phyloP scores from a whole-genome alignment of 768 basidiomycete genomes.

The Leccinum subtestaceum region DNA sequence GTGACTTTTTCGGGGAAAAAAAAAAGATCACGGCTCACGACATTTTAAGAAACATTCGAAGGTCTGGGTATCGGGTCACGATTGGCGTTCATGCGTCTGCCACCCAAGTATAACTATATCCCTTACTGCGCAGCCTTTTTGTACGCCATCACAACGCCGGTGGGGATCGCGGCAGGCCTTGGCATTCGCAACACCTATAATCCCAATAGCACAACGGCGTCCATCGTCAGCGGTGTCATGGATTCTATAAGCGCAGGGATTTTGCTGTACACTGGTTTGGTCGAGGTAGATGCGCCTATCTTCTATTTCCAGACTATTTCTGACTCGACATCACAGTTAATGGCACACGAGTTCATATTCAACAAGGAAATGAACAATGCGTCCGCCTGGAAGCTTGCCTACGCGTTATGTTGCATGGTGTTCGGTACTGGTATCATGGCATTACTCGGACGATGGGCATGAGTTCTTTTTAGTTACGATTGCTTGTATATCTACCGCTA shows the following conservation, averaged over 20 bases:
- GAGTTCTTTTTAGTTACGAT: slow-evolving; percentile 15
- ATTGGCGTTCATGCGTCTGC: slow-evolving; percentile 70
- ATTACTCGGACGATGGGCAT: slow-evolving; percentile 88
- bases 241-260: slow-evolving; percentile 88
- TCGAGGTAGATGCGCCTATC: slow-evolving; percentile 51
- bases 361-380: slow-evolving; percentile 81
- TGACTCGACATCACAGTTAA: slow-evolving; percentile 46
- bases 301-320: neutral
- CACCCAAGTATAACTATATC: slow-evolving; percentile 50
- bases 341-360: slow-evolving; percentile 95
- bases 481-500: neutral
- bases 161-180: slow-evolving; percentile 85
- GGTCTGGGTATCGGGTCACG: slow-evolving; percentile 92
- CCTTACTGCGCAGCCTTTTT: slow-evolving; percentile 59
- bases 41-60: slow-evolving; percentile 77
- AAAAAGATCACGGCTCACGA: slow-evolving; percentile 1
- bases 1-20: slow-evolving; percentile 31
- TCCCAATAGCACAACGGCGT: slow-evolving; percentile 69
- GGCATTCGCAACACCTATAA: slow-evolving; percentile 79
- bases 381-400: slow-evolving; percentile 61
- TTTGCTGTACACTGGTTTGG: slow-evolving; percentile 81
- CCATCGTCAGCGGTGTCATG: slow-evolving; percentile 79
- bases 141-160: slow-evolving; percentile 78
- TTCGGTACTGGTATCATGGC: slow-evolving; percentile 88
- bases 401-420: slow-evolving; percentile 76